These are phyloP conservation scores for Whalleya microplaca DNA, from an alignment of 2,329 filamentous ascomycete species.

Conservation along the genomic window DNA sequence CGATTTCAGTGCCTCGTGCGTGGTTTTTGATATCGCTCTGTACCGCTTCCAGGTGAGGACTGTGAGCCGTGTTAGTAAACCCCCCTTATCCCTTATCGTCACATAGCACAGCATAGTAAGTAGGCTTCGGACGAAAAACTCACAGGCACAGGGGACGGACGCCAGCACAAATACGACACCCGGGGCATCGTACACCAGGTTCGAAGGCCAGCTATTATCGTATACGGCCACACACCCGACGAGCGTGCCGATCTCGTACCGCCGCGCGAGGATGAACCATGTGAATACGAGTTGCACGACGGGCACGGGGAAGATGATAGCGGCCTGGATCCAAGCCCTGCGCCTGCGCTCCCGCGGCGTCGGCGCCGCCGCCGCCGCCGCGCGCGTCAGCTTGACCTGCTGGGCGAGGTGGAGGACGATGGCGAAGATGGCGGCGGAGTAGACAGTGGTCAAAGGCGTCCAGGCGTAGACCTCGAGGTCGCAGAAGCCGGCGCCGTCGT, in stretches of 20 bases:
- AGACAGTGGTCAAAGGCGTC: slow-evolving; percentile 47
- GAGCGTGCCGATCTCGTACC: slow-evolving; percentile 55
- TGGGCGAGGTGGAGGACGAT: slow-evolving; percentile 58
- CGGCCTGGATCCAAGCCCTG: slow-evolving; percentile 50
- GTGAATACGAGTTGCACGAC: slow-evolving; percentile 53
- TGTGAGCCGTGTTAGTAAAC: slow-evolving; percentile 15
- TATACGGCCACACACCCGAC: slow-evolving; percentile 53
- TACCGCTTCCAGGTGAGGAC: slow-evolving; percentile 53
- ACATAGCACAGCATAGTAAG: too few relatives aligned
- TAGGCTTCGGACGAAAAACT: slow-evolving; percentile 31
- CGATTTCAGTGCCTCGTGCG: slow-evolving; percentile 43
- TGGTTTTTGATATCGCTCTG: slow-evolving; percentile 48
- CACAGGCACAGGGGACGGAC: slow-evolving; percentile 53
- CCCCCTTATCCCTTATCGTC: slow-evolving; percentile 7
- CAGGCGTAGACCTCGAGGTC: slow-evolving; percentile 50
- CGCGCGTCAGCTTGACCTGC: slow-evolving; percentile 52
- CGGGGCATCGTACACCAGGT: slow-evolving; percentile 53
- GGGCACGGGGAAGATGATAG: slow-evolving; percentile 60
- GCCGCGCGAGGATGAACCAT: slow-evolving; percentile 50
- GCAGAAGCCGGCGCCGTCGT: slow-evolving; percentile 56
- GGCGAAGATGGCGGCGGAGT: slow-evolving; percentile 55
- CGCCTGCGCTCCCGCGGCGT: slow-evolving; percentile 46
- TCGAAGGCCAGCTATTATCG: slow-evolving; percentile 50
- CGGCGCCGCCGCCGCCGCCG: slow-evolving; percentile 45
- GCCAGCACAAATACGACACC: slow-evolving; percentile 47